These are phyloP conservation scores for Zymoseptoria pseudotritici DNA, from an alignment of 2,329 filamentous ascomycete genomes.

Conservation along the genomic window DNA sequence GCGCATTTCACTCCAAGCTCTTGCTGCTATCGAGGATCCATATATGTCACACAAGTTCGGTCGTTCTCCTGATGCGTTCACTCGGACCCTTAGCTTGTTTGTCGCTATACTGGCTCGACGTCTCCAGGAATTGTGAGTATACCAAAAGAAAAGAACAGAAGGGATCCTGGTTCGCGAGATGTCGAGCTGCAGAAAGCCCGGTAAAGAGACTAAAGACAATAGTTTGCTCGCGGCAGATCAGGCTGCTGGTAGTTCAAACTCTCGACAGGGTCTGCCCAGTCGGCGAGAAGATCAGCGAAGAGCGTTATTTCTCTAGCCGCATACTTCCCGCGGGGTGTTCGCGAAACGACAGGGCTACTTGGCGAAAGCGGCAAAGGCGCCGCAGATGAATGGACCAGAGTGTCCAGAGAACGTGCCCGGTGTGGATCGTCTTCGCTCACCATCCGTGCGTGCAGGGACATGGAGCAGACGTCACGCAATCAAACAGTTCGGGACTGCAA, in stretches of 20 bases:
- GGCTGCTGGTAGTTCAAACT: background rate
- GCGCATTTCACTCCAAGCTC: conserved; percentile 1
- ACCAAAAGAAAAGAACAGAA: background rate
- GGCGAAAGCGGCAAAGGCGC: background rate
- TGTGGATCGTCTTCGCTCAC: background rate
- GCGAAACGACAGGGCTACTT: background rate
- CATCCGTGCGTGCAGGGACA: background rate
- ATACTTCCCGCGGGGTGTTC: background rate
- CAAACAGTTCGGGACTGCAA: background rate
- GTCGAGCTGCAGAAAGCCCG: background rate
- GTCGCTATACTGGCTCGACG: background rate
- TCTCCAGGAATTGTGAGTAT: background rate
- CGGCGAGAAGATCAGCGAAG: background rate
- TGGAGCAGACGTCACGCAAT: background rate
- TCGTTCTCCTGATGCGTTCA: background rate
- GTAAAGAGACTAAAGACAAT: background rate
- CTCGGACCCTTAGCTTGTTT: background rate
- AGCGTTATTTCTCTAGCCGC: background rate
- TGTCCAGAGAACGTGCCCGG: background rate
- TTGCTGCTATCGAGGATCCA: background rate
- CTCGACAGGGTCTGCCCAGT: background rate
- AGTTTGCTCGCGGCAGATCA: background rate
- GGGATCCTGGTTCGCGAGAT: background rate
- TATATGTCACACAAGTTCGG: background rate
- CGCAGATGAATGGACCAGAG: background rate